Percentiles rank a stretch among this genome's conserved stretches.
Evolutionary conservation across 2,329 filamentous ascomycete species (phyloP).

Genomic region (Sphaerulina musiva): DNA sequence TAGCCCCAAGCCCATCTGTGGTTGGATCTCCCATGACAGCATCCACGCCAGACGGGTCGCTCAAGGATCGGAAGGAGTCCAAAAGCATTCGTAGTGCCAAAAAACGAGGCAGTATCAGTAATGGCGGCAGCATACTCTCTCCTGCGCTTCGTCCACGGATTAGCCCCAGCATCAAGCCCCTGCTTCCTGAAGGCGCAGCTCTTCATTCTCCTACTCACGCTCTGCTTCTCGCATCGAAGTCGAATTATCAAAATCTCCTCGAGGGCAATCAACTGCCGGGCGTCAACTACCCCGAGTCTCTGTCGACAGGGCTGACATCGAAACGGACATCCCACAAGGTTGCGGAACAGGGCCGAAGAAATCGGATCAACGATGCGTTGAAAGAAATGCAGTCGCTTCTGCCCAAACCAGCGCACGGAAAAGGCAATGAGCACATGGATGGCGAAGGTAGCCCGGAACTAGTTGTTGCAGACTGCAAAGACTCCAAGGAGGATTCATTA

Average conservation of each 20-base stretch:
- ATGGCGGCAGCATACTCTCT: conserved; percentile 64
- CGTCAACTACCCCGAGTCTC: conserved; percentile 71
- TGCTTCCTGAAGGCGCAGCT: conserved; percentile 61
- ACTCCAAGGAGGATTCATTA: conserved; percentile 31
- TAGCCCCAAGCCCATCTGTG: conserved; percentile 47
- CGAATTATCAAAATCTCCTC: conserved; percentile 95
- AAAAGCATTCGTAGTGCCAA: conserved; percentile 47
- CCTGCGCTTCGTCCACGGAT: conserved; percentile 83
- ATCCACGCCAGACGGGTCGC: conserved; percentile 29
- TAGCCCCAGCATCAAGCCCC: conserved; percentile 87
- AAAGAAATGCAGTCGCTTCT: conserved; percentile 84
- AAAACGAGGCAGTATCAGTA: conserved; percentile 57
- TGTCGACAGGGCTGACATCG: conserved; percentile 89
- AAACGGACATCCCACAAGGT: conserved; percentile 98
- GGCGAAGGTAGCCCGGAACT: conserved; percentile 42
- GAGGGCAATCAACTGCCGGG: conserved; percentile 73
- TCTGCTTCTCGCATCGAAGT: conserved; percentile 84
- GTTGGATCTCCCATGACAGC: conserved; percentile 45
- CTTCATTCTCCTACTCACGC: conserved; percentile 55
- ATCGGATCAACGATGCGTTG: conserved; percentile 88
- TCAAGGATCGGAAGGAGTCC: conserved; percentile 31
- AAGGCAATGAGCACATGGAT: conserved; percentile 24
- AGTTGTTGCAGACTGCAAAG: conserved; percentile 35
- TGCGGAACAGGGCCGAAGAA: conserved; percentile 88
- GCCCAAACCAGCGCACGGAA: conserved; percentile 44